Evolutionary conservation across 2,329 filamentous ascomycete genomes (phyloP).

Genomic region (Penicillium palitans): DNA sequence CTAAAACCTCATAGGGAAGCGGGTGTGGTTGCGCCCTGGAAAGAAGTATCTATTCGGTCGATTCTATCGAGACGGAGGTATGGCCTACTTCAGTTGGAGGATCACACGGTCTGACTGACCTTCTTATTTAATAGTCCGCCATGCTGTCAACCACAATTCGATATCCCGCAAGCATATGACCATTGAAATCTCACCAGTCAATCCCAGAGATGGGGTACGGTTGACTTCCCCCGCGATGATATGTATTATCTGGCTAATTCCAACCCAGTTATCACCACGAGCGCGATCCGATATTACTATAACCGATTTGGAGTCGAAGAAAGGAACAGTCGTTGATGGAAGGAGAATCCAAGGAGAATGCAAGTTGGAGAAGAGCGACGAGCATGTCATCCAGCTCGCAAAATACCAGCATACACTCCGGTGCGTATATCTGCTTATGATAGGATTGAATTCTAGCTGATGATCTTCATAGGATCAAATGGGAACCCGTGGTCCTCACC

Average conservation of each 20-base stretch:
- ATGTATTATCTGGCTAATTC: conserved; percentile 12
- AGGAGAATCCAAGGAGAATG: conserved; percentile 65
- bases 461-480: conserved; percentile 61
- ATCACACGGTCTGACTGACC: not conserved
- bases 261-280: conserved; percentile 58
- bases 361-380: conserved; percentile 53
- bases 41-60: conserved; percentile 84
- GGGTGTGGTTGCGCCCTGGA: conserved; percentile 81
- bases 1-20: conserved; percentile 56
- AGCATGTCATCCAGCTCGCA: conserved; percentile 70
- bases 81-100: conserved; percentile 5
- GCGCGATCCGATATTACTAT: conserved; percentile 70
- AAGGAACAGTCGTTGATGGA: conserved; percentile 77
- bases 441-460: conserved; percentile 4
- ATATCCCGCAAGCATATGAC: conserved; percentile 88
- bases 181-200: conserved; percentile 68
- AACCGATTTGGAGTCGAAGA: conserved; percentile 79
- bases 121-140: conserved; percentile 53
- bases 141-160: conserved; percentile 73
- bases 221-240: conserved; percentile 1
- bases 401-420: conserved; percentile 60
- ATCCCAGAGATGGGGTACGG: conserved; percentile 66
- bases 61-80: conserved; percentile 64
- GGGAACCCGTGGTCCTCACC: conserved; percentile 77
- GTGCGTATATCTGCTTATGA: conserved; percentile 25